Conservation (phyloP, 2,329 filamentous ascomycete species). For the Mariannaea elegans region DNA sequence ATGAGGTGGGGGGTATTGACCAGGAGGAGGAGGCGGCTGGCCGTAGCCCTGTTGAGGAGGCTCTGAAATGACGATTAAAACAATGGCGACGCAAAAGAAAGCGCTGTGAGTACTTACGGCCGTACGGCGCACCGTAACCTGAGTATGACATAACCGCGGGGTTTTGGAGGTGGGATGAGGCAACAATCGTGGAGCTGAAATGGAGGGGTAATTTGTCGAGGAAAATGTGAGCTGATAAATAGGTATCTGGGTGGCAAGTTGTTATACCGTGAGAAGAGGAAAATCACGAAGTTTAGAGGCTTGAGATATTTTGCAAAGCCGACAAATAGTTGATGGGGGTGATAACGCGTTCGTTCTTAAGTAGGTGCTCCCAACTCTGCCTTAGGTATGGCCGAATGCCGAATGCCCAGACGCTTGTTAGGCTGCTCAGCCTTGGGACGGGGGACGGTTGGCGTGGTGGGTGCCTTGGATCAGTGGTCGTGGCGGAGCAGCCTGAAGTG, state of each 20-base stretch:
- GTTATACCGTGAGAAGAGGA: too few species aligned
- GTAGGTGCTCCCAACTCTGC: conserved; percentile 15
- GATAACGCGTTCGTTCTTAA: not conserved
- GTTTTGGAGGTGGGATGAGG: conserved; percentile 7
- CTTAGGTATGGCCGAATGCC: conserved; percentile 1
- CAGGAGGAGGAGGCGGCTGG: conserved; percentile 45
- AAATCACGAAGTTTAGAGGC: too few species aligned
- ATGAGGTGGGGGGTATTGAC: conserved; percentile 42
- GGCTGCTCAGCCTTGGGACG: conserved; percentile 17
- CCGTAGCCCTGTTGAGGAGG: conserved; percentile 53
- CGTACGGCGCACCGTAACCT: conserved; percentile 43
- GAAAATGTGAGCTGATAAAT: not conserved
- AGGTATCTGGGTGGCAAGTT: too few species aligned
- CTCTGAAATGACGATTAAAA: conserved; percentile 33
- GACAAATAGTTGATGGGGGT: not conserved
- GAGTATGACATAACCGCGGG: conserved; percentile 47
- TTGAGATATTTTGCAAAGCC: not conserved
- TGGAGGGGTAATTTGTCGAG: conserved; percentile 2
- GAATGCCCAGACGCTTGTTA: conserved; percentile 8
- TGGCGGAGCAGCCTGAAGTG: conserved; percentile 7
- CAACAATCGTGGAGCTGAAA: not conserved
- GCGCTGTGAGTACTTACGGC: conserved; percentile 45
- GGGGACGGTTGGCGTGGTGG: conserved; percentile 4
- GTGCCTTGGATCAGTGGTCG: not conserved
- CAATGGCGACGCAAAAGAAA: not conserved